Conservation (phyloP, 2,329 filamentous ascomycete genomes). For the Plectosphaerella cucumerina region DNA sequence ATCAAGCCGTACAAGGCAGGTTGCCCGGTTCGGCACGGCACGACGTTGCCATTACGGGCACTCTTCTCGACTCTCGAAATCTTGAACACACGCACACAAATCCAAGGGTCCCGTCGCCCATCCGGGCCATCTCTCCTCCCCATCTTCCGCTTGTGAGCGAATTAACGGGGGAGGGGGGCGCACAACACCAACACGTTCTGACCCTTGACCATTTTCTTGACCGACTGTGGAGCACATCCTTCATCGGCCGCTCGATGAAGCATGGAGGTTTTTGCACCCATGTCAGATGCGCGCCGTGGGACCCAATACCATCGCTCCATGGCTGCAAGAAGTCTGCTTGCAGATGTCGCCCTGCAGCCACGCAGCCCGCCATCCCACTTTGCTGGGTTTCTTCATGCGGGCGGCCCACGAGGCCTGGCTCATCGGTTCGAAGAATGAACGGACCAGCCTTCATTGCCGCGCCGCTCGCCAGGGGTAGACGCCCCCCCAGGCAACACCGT, state of each 20-base stretch:
- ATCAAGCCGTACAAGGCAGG: too few relatives aligned
- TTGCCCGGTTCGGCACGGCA: neutral
- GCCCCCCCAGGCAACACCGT: too few relatives aligned
- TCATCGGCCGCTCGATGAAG: constrained; percentile 7
- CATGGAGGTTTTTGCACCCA: constrained; percentile 7
- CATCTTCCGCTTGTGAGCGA: too few relatives aligned
- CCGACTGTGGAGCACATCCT: constrained; percentile 10
- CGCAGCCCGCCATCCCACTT: neutral
- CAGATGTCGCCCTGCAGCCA: neutral
- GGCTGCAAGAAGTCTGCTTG: neutral
- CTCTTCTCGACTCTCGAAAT: neutral
- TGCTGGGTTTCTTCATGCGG: neutral
- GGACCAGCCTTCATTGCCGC: too few relatives aligned
- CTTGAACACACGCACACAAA: neutral
- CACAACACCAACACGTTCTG: neutral
- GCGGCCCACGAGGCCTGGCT: neutral
- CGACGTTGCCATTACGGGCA: neutral
- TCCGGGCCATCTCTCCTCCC: too few relatives aligned
- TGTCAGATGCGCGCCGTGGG: constrained; percentile 2
- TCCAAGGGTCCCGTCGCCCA: too few relatives aligned
- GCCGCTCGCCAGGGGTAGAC: too few relatives aligned
- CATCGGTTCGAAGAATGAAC: too few relatives aligned
- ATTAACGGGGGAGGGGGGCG: too few relatives aligned
- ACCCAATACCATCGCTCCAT: neutral
- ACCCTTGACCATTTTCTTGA: constrained; percentile 7